Evolutionary conservation across 805 yeast genomes (phyloP), one percentile per base, ranked within the genome.

Genomic region (Ogataea chonburiensis): DNA sequence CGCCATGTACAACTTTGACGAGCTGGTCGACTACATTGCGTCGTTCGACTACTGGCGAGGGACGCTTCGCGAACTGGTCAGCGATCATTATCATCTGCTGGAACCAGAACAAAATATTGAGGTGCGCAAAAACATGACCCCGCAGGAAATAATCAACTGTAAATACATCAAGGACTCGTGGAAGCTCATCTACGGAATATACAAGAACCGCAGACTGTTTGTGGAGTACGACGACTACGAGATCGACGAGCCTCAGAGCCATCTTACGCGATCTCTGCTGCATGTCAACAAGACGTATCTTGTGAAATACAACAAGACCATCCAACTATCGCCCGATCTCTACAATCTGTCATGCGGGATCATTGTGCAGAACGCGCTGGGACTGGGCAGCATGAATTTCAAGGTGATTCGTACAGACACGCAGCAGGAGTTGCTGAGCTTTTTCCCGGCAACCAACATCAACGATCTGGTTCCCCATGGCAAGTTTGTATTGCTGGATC

Each of bases 361-460:
- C 17, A 71, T 74, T 5, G 59, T 75, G n/a, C 71, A 73, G 34
- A 69, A 71, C 41, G 75, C 74, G 1, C 60, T 65, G 34, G 84
- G 84, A 0, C 54, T 79, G 17, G 82, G 81, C 2, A 76, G 81
- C 11, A 73, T 79, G 12, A 68, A 69, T 46, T 77, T 78, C 45
- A 73, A 68, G 45, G 61, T 77, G 6, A 49, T 53, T 13, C 63
- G 63, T 20, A 52, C 56, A 17, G 52, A 52, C 2, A 45, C 55
- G 3, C 58, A 58, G 7, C 48, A 58, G 11, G 51, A 50, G 14
- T 42, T 63, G 16, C 60, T 69, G 34, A 63, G 68, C 1, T 75
- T 69, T 40, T 76, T 70, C 47, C 80, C 83, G 1, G 79, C 84
- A 0, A 63, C 74, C 0, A 71, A 74, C 45, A 71, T 79, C 28